A percentile compares a stretch with the other conserved stretches of the same genome.
These are phyloP conservation scores for Populus euphratica DNA, from an alignment of 345 rosid species.

Conservation along the genomic window DNA sequence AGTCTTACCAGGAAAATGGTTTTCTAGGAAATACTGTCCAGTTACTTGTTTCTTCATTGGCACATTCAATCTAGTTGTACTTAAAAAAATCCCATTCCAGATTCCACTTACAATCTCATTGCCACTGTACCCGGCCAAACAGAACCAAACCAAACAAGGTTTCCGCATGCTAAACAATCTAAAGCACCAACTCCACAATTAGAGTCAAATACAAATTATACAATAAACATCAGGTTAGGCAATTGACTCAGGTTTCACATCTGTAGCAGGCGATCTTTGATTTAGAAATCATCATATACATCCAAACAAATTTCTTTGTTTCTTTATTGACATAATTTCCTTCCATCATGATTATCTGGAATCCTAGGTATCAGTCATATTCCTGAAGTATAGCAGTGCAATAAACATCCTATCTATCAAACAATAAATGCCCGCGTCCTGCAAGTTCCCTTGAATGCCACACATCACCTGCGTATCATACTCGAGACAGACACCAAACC, in stretches of 20 bases:
- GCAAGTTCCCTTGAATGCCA: background rate
- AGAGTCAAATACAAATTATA: too few relatives aligned
- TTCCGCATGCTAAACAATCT: background rate
- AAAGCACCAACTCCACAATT: background rate
- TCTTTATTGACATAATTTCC: background rate
- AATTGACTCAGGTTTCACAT: background rate
- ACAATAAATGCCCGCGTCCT: background rate
- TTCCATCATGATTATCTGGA: background rate
- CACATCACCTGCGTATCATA: background rate
- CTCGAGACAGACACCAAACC: background rate
- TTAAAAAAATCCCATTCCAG: background rate
- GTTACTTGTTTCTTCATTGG: background rate
- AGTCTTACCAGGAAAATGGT: background rate
- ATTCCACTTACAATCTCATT: background rate
- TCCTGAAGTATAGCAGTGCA: background rate
- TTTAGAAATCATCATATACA: background rate
- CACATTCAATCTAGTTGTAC: background rate
- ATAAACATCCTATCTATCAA: background rate
- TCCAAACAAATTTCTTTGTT: background rate
- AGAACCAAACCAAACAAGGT: background rate
- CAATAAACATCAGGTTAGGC: background rate
- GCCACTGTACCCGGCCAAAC: background rate
- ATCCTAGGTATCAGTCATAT: background rate
- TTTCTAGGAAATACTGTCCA: background rate
- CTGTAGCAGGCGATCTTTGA: background rate